Percentiles rank a stretch among this genome's conserved stretches.
phyloP scores from a whole-genome alignment of 768 basidiomycete genomes.

The Pluteus cervinus region DNA sequence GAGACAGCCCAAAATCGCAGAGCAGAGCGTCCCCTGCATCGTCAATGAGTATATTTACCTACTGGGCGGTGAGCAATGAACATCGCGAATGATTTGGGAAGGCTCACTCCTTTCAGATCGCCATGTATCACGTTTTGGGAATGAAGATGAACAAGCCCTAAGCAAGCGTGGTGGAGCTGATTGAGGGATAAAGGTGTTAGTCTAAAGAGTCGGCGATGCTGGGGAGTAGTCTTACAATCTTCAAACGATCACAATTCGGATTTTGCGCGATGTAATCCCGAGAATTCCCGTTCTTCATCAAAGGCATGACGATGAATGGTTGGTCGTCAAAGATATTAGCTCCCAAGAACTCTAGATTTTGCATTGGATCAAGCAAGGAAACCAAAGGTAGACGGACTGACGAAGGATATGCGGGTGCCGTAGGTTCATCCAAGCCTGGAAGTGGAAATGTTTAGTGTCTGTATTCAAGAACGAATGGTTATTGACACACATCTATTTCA shows the following conservation, averaged over 20 bases:
- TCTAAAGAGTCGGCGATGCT: too few relatives aligned
- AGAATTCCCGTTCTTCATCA: slow-evolving; percentile 16
- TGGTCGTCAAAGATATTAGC: slow-evolving; percentile 18
- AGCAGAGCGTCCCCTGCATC: slow-evolving; percentile 15
- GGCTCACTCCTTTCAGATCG: slow-evolving; percentile 22
- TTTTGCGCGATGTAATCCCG: slow-evolving; percentile 10
- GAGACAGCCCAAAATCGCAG: slow-evolving; percentile 21
- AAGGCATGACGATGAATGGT: slow-evolving; percentile 21
- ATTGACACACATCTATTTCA: slow-evolving; percentile 9
- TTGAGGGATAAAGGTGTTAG: not conserved
- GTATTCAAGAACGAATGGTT: not conserved
- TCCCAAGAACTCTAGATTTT: slow-evolving; percentile 16
- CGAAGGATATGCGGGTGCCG: slow-evolving; percentile 18
- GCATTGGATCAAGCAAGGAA: not conserved
- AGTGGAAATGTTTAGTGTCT: not conserved
- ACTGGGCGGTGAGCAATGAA: too few relatives aligned
- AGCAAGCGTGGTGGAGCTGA: slow-evolving; percentile 17
- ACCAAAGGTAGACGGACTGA: slow-evolving; percentile 3
- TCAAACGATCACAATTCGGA: slow-evolving; percentile 14
- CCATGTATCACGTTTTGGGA: slow-evolving; percentile 19
- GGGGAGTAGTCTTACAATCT: slow-evolving; percentile 11
- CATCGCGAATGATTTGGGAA: too few relatives aligned
- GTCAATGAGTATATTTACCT: slow-evolving; percentile 20
- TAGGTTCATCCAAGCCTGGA: slow-evolving; percentile 14
- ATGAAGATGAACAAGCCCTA: slow-evolving; percentile 20